phyloP scores from a whole-genome alignment of 2,329 filamentous ascomycete genomes.

The Exophiala phaeomuriformis region DNA sequence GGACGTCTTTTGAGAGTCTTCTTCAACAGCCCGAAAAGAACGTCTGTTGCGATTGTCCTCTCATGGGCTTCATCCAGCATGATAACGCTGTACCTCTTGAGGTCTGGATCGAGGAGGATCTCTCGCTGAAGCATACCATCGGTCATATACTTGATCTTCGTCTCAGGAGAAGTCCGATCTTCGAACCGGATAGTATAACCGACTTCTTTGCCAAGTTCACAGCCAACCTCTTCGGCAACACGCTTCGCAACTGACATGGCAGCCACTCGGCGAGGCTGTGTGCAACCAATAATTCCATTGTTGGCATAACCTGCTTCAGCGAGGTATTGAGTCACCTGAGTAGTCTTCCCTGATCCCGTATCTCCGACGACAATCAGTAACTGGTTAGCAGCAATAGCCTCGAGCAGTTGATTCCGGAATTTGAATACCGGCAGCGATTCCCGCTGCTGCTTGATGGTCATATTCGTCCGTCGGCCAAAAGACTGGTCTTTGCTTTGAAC shows the following conservation, averaged over 20 bases:
- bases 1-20: conserved; percentile 79
- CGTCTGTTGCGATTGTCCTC: conserved; percentile 89
- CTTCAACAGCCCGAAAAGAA: conserved; percentile 88
- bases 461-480: conserved; percentile 75
- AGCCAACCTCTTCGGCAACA: conserved; percentile 92
- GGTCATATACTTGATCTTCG: conserved; percentile 99
- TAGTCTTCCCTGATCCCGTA: conserved; percentile 95
- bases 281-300: conserved; percentile 86
- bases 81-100: conserved; percentile 87
- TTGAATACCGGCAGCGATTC: conserved; percentile 82
- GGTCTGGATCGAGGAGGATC: conserved; percentile 81
- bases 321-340: conserved; percentile 91
- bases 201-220: conserved; percentile 81
- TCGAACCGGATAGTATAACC: conserved; percentile 98
- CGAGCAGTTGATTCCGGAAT: conserved; percentile 78
- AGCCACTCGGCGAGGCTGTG: conserved; percentile 89
- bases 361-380: conserved; percentile 94
- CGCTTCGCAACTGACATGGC: conserved; percentile 98
- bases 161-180: conserved; percentile 78
- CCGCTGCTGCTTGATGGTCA: conserved; percentile 92
- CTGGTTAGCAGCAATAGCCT: conserved; percentile 81
- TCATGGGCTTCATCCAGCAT: conserved; percentile 99
- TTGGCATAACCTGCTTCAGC: conserved; percentile 91
- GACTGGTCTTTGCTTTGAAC: conserved; percentile 72
- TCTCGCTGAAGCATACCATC: conserved; percentile 97